These are phyloP conservation scores for Chlorella sp. DNA, from an alignment of 139 green algal species.

Conservation along the genomic window DNA sequence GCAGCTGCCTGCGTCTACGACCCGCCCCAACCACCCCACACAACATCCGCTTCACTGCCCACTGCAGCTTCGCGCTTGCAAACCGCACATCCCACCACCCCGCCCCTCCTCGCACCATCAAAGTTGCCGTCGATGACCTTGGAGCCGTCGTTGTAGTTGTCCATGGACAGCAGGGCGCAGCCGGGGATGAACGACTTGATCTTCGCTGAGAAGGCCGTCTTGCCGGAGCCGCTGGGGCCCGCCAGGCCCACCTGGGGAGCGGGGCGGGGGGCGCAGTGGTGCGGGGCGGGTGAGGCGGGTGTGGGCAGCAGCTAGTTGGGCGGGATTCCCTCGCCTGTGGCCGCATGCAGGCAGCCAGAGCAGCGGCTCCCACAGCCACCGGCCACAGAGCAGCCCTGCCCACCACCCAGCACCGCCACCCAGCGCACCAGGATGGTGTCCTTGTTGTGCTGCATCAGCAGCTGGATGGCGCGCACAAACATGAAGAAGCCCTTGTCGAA, in stretches of 20 bases:
- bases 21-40: not conserved
- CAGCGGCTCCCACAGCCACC: too few relatives aligned
- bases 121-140: slow-evolving; percentile 93
- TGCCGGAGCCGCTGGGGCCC: slow-evolving; percentile 92
- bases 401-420: too few relatives aligned
- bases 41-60: too few relatives aligned
- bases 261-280: too few relatives aligned
- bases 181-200: slow-evolving; percentile 88
- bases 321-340: too few relatives aligned
- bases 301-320: too few relatives aligned
- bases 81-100: too few relatives aligned
- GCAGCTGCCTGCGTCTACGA: too few relatives aligned
- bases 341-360: too few relatives aligned
- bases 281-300: too few relatives aligned
- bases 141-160: slow-evolving; percentile 97
- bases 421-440: slow-evolving; percentile 78
- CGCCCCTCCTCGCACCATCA: slow-evolving; percentile 68
- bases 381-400: too few relatives aligned
- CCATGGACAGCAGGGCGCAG: slow-evolving; percentile 90
- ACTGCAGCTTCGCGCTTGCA: too few relatives aligned
- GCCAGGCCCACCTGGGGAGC: slow-evolving; percentile 80
- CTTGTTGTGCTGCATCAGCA: slow-evolving; percentile 76
- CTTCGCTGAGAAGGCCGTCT: slow-evolving; percentile 96
- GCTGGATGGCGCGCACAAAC: slow-evolving; percentile 88
- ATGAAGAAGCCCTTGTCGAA: slow-evolving; percentile 89